Evolutionary conservation across 2,329 filamentous ascomycete genomes (phyloP), one percentile per base, ranked within the genome.

Genomic region (Ophiostoma fasciatum): DNA sequence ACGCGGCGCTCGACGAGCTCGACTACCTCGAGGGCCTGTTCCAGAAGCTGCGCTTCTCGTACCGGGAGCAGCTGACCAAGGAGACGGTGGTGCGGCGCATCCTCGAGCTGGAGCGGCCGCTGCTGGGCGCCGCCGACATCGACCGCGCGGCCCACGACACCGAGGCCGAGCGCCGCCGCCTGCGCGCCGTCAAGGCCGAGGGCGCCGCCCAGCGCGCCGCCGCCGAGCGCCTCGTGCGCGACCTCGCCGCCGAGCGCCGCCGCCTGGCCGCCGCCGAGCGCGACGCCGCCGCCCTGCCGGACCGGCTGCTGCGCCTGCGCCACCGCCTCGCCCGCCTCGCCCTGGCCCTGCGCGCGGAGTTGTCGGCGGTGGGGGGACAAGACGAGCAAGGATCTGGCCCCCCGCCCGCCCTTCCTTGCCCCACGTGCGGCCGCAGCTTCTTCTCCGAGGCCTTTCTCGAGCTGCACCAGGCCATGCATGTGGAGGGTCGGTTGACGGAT

Each of bases 61-160:
- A 96, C 59, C 81, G 94, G 48, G 90, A 98, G 59, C 90, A 96
- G 63, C 85, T 96, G 43, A 96, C 88, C 30, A 98, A 96, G 60
- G 90, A 98, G 56, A 93, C 94, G 51, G 96, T 94, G 57, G 78
- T 98, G 37, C 82, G 85, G 46, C 78, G 82, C 44, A 92, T 96
- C 48, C 84, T 92, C 13, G 84, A 83, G 44, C 82, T 94, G 44
- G 84, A 87, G 33, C 90, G 88, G 0, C 67, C 87, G 13, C 79
- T 96, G 31, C 82, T 93, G 39, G 78, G 78, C 28, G 73, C 78
- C 29, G 71, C 77, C 48, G 87, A 96, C 51, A 96, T 94, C 52
- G 62, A 78, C 32, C 75, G 78, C 39, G 60, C 93, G 18, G 83
- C 90, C 52, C 64, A 58, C 46, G 64, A 69, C 38, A 77, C 83